These are phyloP conservation scores for Botryotinia calthae DNA, from an alignment of 2,329 filamentous ascomycete genomes.

Conservation along the genomic window DNA sequence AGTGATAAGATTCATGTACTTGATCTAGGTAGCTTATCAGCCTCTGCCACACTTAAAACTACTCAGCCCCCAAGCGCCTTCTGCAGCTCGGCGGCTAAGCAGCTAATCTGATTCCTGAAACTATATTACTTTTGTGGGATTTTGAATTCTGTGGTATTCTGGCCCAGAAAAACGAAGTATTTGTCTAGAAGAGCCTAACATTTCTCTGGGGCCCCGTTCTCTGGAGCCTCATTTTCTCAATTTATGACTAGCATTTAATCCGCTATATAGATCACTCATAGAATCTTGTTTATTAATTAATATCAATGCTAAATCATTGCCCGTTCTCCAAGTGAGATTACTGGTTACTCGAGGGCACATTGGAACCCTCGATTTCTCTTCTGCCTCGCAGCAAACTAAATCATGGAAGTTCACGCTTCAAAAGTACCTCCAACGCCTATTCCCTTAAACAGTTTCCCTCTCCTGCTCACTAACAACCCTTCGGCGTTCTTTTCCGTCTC, in stretches of 20 bases:
- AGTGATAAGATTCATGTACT: background rate
- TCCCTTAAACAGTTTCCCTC: background rate
- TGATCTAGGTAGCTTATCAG: background rate
- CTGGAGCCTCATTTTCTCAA: background rate
- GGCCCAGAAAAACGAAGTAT: background rate
- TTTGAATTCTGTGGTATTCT: background rate
- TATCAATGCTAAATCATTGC: background rate
- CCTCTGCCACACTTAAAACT: background rate
- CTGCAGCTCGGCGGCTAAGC: background rate
- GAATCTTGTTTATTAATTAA: background rate
- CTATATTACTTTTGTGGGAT: background rate
- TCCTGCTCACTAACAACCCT: conserved; percentile 11
- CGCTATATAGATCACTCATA: background rate
- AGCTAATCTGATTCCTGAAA: background rate
- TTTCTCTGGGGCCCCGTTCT: background rate
- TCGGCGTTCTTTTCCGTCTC: background rate
- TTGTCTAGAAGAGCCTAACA: background rate
- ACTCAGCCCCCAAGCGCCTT: background rate
- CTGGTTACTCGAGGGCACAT: no score
- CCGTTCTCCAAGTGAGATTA: no score
- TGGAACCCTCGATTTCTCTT: no score
- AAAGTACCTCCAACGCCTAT: background rate
- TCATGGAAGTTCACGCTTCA: no score
- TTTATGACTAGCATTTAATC: background rate
- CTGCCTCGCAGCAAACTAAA: no score